Percentiles rank a stretch among this genome's conserved stretches.
phyloP scores from a whole-genome alignment of 2,329 filamentous ascomycete species.

The Fusarium metavorans region DNA sequence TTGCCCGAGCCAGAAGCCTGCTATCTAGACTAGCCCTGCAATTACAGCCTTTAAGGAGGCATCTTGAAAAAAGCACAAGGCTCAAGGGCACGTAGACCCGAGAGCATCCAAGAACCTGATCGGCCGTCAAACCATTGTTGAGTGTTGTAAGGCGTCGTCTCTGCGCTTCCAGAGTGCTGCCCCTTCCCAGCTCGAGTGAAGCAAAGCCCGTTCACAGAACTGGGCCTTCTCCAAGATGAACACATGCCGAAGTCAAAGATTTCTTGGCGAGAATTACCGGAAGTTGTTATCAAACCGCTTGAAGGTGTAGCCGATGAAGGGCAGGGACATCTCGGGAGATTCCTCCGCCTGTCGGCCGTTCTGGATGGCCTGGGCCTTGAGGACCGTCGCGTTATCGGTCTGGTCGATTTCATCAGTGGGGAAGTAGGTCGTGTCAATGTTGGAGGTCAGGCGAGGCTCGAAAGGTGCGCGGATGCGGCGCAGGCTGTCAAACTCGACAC shows the following conservation, averaged over 20 bases:
- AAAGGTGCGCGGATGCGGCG: conserved; percentile 95
- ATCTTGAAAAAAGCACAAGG: conserved; percentile 13
- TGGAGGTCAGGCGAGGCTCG: conserved; percentile 91
- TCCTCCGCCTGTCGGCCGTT: conserved; percentile 76
- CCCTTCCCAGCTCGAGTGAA: conserved; percentile 7
- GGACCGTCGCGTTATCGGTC: conserved; percentile 88
- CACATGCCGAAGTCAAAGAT: conserved; percentile 1
- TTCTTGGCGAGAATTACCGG: conserved; percentile 54
- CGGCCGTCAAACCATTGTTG: conserved; percentile 6
- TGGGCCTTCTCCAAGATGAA: conserved; percentile 8
- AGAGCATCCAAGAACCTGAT: conserved; percentile 15
- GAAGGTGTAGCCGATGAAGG: conserved; percentile 78
- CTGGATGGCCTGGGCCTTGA: conserved; percentile 85
- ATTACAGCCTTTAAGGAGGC: conserved; percentile 12
- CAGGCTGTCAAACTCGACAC: conserved; percentile 93
- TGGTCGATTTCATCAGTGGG: conserved; percentile 98
- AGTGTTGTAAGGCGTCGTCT: conserved; percentile 1
- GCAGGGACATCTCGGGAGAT: conserved; percentile 93
- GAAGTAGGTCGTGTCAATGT: conserved; percentile 98
- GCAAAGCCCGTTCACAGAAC: conserved; percentile 37
- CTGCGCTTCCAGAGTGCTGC: conserved; percentile 13
- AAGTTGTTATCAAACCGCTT: conserved; percentile 90
- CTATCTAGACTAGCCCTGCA: conserved; percentile 23
- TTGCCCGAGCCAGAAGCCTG: conserved; percentile 28
- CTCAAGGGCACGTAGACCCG: background rate